A percentile compares a stretch with the other conserved stretches of the same genome.
Conservation (phyloP, 352 stramenopile genomes). For the Phytophthora uliginosa region DNA sequence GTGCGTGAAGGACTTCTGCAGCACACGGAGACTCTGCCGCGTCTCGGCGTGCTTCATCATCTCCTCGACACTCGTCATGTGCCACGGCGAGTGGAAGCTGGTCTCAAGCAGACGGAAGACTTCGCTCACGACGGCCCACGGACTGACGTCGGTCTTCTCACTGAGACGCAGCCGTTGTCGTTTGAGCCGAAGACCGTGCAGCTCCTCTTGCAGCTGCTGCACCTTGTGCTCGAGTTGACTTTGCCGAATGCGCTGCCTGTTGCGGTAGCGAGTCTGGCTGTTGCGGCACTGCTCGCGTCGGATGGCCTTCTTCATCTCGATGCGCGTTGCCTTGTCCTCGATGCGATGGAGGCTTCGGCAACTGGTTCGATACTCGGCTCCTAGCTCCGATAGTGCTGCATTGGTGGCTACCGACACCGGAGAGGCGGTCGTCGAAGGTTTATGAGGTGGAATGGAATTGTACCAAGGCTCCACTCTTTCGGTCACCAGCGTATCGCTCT, state of each 20-base stretch:
- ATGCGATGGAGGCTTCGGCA: background rate
- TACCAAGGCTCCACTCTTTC: no score
- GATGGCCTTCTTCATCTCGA: slow-evolving; percentile 18
- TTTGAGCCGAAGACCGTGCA: slow-evolving; percentile 18
- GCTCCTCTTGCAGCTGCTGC: slow-evolving; percentile 14
- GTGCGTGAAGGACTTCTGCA: slow-evolving; percentile 11
- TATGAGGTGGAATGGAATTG: background rate
- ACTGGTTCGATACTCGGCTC: background rate
- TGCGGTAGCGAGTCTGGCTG: slow-evolving; percentile 33
- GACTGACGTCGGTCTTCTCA: slow-evolving; percentile 6
- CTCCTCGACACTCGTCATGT: slow-evolving; percentile 12
- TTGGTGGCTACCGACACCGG: background rate
- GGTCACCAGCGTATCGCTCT: background rate
- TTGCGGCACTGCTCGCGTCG: slow-evolving; percentile 26
- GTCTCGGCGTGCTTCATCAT: slow-evolving; percentile 17
- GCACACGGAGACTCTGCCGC: background rate
- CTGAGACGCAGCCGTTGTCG: background rate
- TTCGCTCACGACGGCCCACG: slow-evolving; percentile 20
- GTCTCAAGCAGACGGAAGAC: slow-evolving; percentile 19
- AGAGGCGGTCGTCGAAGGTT: background rate
- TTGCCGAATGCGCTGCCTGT: slow-evolving; percentile 8
- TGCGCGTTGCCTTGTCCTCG: background rate
- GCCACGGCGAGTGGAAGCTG: slow-evolving; percentile 22
- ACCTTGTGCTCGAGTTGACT: background rate
- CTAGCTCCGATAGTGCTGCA: background rate